phyloP scores from a whole-genome alignment of 1,139 yeast genomes.

The Diutina siamensis region DNA sequence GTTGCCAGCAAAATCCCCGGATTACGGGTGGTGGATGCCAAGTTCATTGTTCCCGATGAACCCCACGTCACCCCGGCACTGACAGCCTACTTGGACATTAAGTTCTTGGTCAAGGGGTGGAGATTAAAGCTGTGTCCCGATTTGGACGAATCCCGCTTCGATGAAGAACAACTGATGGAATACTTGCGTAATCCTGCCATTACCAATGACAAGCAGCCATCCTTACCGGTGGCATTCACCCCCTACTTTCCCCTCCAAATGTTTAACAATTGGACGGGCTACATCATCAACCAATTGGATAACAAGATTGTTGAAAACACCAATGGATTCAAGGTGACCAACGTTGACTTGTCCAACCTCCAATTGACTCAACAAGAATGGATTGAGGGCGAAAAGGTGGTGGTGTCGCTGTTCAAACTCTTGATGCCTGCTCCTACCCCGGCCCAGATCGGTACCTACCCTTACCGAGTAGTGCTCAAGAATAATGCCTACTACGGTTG shows the following conservation, averaged over 20 bases:
- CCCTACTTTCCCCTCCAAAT: conserved; percentile 61
- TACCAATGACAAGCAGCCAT: conserved; percentile 54
- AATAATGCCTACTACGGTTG: conserved; percentile 61
- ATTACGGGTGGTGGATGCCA: conserved; percentile 57
- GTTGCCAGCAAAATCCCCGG: conserved; percentile 62
- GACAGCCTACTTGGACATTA: conserved; percentile 61
- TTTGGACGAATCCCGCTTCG: conserved; percentile 23
- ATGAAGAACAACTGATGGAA: conserved; percentile 46
- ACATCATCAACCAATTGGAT: conserved; percentile 62
- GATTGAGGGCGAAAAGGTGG: conserved; percentile 38
- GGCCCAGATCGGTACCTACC: conserved; percentile 44
- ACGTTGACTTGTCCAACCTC: conserved; percentile 46
- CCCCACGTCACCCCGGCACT: conserved; percentile 62
- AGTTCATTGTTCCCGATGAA: conserved; percentile 86
- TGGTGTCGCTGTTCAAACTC: conserved; percentile 61
- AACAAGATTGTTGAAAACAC: conserved; percentile 57
- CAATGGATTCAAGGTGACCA: conserved; percentile 44
- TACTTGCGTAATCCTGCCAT: conserved; percentile 61
- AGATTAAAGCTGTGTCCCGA: conserved; percentile 49
- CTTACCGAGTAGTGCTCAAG: conserved; percentile 54
- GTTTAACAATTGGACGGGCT: conserved; percentile 55
- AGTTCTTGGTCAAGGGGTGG: conserved; percentile 67
- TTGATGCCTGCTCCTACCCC: conserved; percentile 69
- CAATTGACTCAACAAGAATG: conserved; percentile 36
- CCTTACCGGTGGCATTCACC: conserved; percentile 49